Conservation (phyloP, 23 red algal genomes). For the Gracilaria vermiculophylla region DNA sequence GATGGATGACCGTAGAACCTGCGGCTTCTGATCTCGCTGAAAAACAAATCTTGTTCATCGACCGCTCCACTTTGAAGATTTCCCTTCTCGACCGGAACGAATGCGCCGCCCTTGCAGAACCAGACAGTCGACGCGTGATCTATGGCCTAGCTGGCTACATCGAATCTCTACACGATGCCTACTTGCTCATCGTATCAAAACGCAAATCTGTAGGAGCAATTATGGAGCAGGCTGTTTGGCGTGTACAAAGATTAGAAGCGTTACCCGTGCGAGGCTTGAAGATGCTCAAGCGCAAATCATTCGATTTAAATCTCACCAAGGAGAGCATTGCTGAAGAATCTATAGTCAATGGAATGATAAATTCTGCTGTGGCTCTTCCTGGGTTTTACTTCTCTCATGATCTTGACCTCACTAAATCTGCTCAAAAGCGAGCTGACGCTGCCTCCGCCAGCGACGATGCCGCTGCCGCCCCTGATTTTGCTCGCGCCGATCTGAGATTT, state of each 20-base stretch:
- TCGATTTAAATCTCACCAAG: constrained; percentile 30
- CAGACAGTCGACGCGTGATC: constrained; percentile 41
- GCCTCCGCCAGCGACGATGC: constrained; percentile 16
- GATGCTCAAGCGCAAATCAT: constrained; percentile 30
- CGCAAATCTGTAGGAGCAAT: constrained; percentile 39
- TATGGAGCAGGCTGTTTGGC: constrained; percentile 57
- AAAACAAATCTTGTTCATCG: constrained; percentile 63
- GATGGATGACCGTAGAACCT: constrained; percentile 76
- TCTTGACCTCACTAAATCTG: constrained; percentile 58
- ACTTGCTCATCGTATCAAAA: constrained; percentile 54
- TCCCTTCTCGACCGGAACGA: constrained; percentile 54
- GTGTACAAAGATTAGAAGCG: constrained; percentile 31
- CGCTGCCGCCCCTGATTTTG: constrained; percentile 57
- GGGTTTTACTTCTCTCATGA: constrained; percentile 66
- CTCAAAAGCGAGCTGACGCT: constrained; percentile 56
- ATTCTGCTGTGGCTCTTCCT: constrained; percentile 38
- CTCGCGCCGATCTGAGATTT: constrained; percentile 63
- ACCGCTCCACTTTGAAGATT: constrained; percentile 37
- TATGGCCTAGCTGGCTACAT: constrained; percentile 66
- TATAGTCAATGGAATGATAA: constrained; percentile 26
- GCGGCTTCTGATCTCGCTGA: constrained; percentile 9
- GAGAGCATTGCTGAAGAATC: constrained; percentile 47
- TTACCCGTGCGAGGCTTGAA: constrained; percentile 57
- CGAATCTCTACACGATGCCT: constrained; percentile 50
- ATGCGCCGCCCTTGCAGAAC: constrained; percentile 56